These are phyloP conservation scores for Phytopythium delawarense DNA, from an alignment of 352 stramenopile species.

Conservation along the genomic window DNA sequence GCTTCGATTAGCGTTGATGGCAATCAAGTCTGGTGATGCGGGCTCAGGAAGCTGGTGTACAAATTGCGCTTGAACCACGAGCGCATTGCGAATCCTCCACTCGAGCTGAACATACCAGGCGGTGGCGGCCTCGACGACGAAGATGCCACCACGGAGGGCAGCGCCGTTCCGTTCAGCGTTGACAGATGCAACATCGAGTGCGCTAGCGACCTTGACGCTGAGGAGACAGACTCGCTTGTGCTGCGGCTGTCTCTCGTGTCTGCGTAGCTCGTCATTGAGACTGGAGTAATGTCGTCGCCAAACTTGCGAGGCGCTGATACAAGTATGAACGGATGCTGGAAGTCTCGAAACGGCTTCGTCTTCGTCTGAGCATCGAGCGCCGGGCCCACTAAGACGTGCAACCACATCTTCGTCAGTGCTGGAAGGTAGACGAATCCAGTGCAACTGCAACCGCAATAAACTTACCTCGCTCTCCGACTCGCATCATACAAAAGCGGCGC, in stretches of 20 bases:
- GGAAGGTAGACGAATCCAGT: neutral
- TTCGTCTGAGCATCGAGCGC: conserved; percentile 2
- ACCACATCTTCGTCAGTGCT: neutral
- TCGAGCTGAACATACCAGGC: conserved; percentile 25
- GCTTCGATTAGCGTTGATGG: neutral
- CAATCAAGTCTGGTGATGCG: neutral
- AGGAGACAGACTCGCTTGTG: neutral
- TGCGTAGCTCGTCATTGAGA: neutral
- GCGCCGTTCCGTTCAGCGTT: neutral
- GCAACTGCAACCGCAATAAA: neutral
- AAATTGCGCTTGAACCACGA: conserved; percentile 33
- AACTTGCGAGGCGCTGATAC: conserved; percentile 3
- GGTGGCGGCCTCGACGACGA: neutral
- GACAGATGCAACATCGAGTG: neutral
- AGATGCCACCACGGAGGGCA: neutral
- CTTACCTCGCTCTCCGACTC: conserved; percentile 4
- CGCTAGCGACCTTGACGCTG: neutral
- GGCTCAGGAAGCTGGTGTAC: conserved; percentile 9
- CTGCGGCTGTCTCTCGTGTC: neutral
- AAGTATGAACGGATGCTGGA: neutral
- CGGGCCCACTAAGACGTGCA: neutral
- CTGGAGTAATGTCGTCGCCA: neutral
- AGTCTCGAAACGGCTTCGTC: neutral
- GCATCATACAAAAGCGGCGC: conserved; percentile 7
- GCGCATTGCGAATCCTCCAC: conserved; percentile 27